Base-by-base conservation (phyloP, 2,329 filamentous ascomycete genomes). In the Apiospora malaysiana region DNA sequence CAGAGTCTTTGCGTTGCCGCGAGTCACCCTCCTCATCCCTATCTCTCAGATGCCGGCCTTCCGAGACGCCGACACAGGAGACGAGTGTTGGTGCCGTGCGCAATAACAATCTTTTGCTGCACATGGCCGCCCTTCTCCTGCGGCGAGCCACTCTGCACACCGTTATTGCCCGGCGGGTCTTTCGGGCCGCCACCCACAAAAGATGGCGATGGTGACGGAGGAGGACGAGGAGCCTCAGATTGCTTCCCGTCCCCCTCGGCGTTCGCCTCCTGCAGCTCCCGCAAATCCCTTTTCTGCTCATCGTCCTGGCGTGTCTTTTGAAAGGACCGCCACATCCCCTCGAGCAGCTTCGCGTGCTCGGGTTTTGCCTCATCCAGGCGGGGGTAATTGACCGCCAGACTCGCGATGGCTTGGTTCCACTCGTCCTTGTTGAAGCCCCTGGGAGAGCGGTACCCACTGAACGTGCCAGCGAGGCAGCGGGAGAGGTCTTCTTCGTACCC, bases 271-370 rank as follows among this genome's bases (percentile, higher is more conserved):
- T 23, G 47, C 23, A 1, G 1, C 3, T 16, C 16, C 16, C 47
- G 43, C 14, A 21, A 7, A 2, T 51, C 10, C n/a, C 4, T 23
- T 10, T 25, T 3, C 9, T 25, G 21, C 7, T 37, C 7, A 2
- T 59, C 27, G 3, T 2, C 0, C 7, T 21, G 25, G 3, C 7
- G 32, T 3, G 0, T 1, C 2, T 12, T 16, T 12, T 16, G 4
- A 16, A 45, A 45, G 8, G 42, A 45, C 1, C 1, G 4, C 42
- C 12, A 45, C 16, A 45, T 2, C 5, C 8, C 45, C 45, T n/a
- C 5, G 45, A 47, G 45, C 45, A 7, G 2, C 21, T n/a, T n/a
- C 14, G 2, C 5, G 7, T n/a, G 1, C 8, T 47, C 21, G 21
- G 18, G 45, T 4, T 2, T n/a, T 1, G 2, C 1, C 14, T 47